phyloP scores from a whole-genome alignment of 2,329 filamentous ascomycete species.

The Teratosphaeria pseudoeucalypti region DNA sequence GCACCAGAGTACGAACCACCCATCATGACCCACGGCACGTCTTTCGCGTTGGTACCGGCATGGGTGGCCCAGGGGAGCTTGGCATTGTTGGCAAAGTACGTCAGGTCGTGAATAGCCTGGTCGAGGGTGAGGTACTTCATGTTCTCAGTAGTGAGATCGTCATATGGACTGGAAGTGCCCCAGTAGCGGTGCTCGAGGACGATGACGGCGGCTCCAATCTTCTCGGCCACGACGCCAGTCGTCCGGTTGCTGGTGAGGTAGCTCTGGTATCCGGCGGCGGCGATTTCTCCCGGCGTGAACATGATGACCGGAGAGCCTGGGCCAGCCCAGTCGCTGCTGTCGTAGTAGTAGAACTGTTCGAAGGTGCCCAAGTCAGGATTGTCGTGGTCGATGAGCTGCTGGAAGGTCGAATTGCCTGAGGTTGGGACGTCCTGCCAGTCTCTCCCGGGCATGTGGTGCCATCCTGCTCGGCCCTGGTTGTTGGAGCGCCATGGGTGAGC shows the following conservation, averaged over 20 bases:
- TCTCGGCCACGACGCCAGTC: constrained; percentile 42
- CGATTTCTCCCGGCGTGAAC: constrained; percentile 39
- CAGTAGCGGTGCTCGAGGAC: constrained; percentile 51
- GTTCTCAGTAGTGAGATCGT: constrained; percentile 41
- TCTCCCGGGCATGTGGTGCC: constrained; percentile 30
- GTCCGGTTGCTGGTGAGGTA: constrained; percentile 43
- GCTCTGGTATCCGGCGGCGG: constrained; percentile 36
- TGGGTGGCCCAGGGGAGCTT: constrained; percentile 44
- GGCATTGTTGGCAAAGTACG: constrained; percentile 44
- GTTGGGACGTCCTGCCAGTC: background rate
- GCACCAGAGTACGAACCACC: constrained; percentile 50
- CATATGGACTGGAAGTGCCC: constrained; percentile 46
- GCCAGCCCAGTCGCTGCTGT: constrained; percentile 42
- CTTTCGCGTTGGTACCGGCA: constrained; percentile 38
- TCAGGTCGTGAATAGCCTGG: constrained; percentile 45
- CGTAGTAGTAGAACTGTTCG: constrained; percentile 45
- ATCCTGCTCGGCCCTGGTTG: constrained; percentile 1
- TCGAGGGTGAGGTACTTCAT: constrained; percentile 45
- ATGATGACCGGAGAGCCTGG: constrained; percentile 41
- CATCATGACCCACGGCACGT: constrained; percentile 47
- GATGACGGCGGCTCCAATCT: constrained; percentile 44
- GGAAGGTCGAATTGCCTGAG: constrained; percentile 5
- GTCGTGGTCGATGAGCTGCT: constrained; percentile 50
- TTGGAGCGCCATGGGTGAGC: background rate
- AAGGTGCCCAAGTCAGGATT: constrained; percentile 47